Percentiles rank a stretch among this genome's conserved stretches.
Conservation (phyloP, 1,139 yeast genomes). For the Pichia sp. region DNA sequence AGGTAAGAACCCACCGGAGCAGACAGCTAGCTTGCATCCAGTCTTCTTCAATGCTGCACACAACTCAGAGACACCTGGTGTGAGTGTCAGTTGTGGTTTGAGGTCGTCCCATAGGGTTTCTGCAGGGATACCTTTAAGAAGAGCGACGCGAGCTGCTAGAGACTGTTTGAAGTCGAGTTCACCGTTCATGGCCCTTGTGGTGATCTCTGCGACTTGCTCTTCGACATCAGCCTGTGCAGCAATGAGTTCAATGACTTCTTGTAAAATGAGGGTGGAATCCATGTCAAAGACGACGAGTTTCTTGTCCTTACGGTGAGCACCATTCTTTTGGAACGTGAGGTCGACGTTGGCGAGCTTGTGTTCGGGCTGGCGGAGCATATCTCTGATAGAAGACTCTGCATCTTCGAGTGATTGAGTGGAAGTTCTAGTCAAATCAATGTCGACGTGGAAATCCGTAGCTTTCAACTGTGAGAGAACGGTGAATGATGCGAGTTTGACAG, state of each 20-base stretch:
- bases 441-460: slow-evolving; percentile 29
- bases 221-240: slow-evolving; percentile 86
- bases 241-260: slow-evolving; percentile 93
- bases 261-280: slow-evolving; percentile 96
- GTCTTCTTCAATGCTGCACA: slow-evolving; percentile 51
- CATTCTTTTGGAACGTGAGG: slow-evolving; percentile 38
- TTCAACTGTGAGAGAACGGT: slow-evolving; percentile 25
- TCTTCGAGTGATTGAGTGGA: slow-evolving; percentile 11
- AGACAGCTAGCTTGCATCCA: slow-evolving; percentile 74
- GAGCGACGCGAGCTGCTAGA: slow-evolving; percentile 61
- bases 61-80: slow-evolving; percentile 77
- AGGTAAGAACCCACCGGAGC: slow-evolving; percentile 93
- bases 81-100: slow-evolving; percentile 58
- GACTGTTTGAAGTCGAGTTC: slow-evolving; percentile 89
- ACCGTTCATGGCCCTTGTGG: slow-evolving; percentile 96
- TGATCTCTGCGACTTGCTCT: slow-evolving; percentile 67
- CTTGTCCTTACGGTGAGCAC: slow-evolving; percentile 38
- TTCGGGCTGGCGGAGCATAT: slow-evolving; percentile 16
- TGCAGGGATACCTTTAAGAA: slow-evolving; percentile 75
- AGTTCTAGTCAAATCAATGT: slow-evolving; percentile 17
- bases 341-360: slow-evolving; percentile 29
- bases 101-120: slow-evolving; percentile 72
- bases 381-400: slow-evolving; percentile 20
- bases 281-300: slow-evolving; percentile 84
- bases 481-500: slow-evolving; percentile 22